Percentiles rank a stretch among this genome's conserved stretches.
Conservation (phyloP, 352 stramenopile genomes). For the Peronosclerospora sorghi region DNA sequence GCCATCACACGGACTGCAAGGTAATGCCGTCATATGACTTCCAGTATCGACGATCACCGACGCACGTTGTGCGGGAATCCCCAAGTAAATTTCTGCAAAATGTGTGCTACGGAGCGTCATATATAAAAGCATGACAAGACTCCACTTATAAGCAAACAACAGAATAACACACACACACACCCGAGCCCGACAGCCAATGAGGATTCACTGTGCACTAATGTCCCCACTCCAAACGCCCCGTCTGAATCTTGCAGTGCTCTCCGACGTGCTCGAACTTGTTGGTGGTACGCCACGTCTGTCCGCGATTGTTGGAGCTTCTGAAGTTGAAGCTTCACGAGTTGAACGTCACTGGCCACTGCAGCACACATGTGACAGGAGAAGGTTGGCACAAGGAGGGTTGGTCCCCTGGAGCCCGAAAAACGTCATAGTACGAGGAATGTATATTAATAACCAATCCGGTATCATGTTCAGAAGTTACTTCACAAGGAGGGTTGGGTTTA, state of each 20-base stretch:
- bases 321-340: conserved; percentile 22
- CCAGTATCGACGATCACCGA: conserved; percentile 81
- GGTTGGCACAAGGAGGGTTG: conserved; percentile 1
- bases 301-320: conserved; percentile 11
- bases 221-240: conserved; percentile 11
- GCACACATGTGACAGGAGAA: background rate
- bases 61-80: conserved; percentile 64
- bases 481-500: background rate
- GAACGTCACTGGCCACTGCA: background rate
- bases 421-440: background rate
- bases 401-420: too few species aligned
- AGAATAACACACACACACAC: conserved; percentile 28
- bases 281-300: conserved; percentile 11
- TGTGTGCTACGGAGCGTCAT: conserved; percentile 45
- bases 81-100: conserved; percentile 76
- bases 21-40: conserved; percentile 69
- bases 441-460: conserved; percentile 14
- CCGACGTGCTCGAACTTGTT: conserved; percentile 39
- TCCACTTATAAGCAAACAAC: too few species aligned
- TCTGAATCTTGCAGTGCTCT: conserved; percentile 15
- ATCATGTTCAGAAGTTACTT: too few species aligned
- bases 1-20: conserved; percentile 50
- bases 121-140: conserved; percentile 1
- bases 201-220: conserved; percentile 46
- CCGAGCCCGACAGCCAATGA: conserved; percentile 58